Evolutionary conservation across 2,329 filamentous ascomycete species (phyloP), one percentile per base, ranked within the genome.

Genomic region (Dactylellina drechsleri): DNA sequence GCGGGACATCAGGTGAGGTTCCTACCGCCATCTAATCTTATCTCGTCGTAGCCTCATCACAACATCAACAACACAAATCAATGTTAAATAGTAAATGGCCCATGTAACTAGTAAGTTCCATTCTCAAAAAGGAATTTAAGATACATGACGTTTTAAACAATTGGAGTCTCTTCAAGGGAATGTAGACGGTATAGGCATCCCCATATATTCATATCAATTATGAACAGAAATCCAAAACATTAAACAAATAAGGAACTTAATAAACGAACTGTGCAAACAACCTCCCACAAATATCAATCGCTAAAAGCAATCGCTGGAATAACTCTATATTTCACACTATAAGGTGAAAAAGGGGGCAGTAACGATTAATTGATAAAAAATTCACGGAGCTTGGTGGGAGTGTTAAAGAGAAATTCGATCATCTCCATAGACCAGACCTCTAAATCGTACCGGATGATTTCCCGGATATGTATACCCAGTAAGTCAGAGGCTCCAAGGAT

Each of bases 21-120:
- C 26, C 36, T 31, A 47, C 43, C 1, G 43, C 8, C 56, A 74
- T 74, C 70, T 74, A 74, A 74, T 74, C 70, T 74, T 67, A 74
- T 74, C 68, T 74, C 41, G 62, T 66, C 61, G 56, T n/a, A 62
- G 61, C 60, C 41, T 18, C 54, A 73, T 66, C 49, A 60, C 66
- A 62, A 71, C 66, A 59, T 50, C 18, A 12, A 52, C 70, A 74
- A 74, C 70, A 45, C 66, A 66, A 66, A 10, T 53, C 16, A 8
- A 47, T 18, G 13, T 15, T 47, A 6, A 47, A 47, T 4, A 18
- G 43, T 1, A n/a, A 10, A 5, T 36, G 31, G 10, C 31, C 6
- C 31, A 36, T 36, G 6, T 36, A 31, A 41, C 56, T 18, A 61
- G 56, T 47, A 36, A 36, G 31, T 47, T 54, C 47, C 20, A 61